Base-by-base conservation (phyloP, 768 basidiomycete species). In the Tricholoma furcatifolium region DNA sequence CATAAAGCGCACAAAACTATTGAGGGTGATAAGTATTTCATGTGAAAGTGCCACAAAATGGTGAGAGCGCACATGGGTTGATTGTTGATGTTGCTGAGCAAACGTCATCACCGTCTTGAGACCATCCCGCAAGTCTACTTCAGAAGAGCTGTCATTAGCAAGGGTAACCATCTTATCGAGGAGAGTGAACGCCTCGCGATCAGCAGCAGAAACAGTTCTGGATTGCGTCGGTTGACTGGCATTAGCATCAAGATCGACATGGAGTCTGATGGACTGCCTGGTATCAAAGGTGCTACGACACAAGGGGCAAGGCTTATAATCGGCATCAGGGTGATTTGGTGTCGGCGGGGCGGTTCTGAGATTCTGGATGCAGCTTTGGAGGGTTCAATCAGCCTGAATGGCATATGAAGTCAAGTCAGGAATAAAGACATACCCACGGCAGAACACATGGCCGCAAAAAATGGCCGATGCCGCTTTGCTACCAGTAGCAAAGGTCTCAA, bases 361-460 rank as follows among this genome's bases (percentile, higher is more conserved):
- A 51, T 75, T 71, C 34, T 76, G 64, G 45, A 87, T 72, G 63
- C 87, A 87, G 45, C 85, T 87, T 60, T 9, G 45, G n/a, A 14
- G 47, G 38, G 47, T 31, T 54, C 51, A 18, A 46, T 58, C 41
- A 36, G 43, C 30, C 45, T 44, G 51, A 46, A 41, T 36, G 47
- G 44, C 31, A 15, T 54, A 47, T 50, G 31, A 42, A 27, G n/a
- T n/a, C n/a, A 2, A 40, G 12, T 35, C n/a, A 43, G 6, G 41
- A 39, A n/a, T 35, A 6, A n/a, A 11, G 23, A 72, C 76, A 50
- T 50, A 74, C 73, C 65, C 67, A 56, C 70, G 68, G 60, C 85
- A 90, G 68, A 88, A 88, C 51, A 83, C 79, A 64, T 90, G 87
- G 15, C 88, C 88, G 55, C 88, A 91, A 43, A 74, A 54, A 60